A percentile compares a stretch with the other conserved stretches of the same genome.
Evolutionary conservation across 306 rosid genomes (phyloP).

Genomic region (Castanopsis chinensis): DNA sequence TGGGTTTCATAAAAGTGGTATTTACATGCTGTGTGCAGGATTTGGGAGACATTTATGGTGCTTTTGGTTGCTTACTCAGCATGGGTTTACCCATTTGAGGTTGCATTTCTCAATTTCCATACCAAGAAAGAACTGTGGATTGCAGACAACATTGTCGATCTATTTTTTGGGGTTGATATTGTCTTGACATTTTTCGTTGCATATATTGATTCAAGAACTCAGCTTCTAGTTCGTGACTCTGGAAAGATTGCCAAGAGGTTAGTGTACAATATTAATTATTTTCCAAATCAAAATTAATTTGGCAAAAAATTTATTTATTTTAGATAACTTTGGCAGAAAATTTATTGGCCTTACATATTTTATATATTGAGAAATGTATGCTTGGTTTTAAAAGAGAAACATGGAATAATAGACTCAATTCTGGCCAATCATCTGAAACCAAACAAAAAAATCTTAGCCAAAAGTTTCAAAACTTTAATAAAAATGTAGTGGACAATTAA

Average conservation of each 20-base stretch:
- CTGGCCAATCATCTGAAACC: no score
- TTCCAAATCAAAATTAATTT: background rate
- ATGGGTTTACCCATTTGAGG: constrained; percentile 85
- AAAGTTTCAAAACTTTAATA: background rate
- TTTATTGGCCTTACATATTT: no score
- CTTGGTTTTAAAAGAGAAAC: no score
- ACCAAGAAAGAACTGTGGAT: constrained; percentile 33
- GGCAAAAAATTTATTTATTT: no score
- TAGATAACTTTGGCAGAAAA: no score
- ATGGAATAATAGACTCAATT: no score
- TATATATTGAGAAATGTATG: no score
- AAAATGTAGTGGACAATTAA: background rate
- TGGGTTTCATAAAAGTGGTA: no score
- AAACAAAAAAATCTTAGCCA: no score
- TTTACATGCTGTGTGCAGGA: constrained; percentile 33
- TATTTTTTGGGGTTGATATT: constrained; percentile 72
- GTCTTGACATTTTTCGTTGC: constrained; percentile 77
- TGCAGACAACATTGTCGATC: constrained; percentile 60
- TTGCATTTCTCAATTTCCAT: constrained; percentile 51
- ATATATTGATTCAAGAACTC: constrained; percentile 59
- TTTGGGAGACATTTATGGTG: constrained; percentile 84
- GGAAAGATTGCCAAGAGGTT: constrained; percentile 68
- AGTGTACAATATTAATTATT: background rate
- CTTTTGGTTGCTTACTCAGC: constrained; percentile 73
- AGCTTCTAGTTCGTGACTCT: constrained; percentile 63